phyloP scores from a whole-genome alignment of 495 filamentous ascomycete genomes.

The Cercophora samala region DNA sequence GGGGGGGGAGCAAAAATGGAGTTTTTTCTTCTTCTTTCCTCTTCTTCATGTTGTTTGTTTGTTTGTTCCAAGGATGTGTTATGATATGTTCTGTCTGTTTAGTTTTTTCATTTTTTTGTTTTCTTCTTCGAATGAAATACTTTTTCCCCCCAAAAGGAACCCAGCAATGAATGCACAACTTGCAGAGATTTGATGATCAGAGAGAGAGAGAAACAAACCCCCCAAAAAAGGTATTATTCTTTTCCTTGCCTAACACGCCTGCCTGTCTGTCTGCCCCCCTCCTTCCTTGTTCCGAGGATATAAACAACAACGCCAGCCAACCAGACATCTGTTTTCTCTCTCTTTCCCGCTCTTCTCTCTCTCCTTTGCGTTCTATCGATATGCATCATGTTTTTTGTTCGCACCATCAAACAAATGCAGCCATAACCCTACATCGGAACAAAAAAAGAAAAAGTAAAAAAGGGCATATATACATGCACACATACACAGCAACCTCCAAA shows the following conservation, averaged over 20 bases:
- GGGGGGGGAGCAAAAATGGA: not conserved
- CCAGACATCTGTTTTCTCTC: not conserved
- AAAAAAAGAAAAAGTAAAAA: too few relatives aligned
- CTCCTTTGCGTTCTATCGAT: not conserved
- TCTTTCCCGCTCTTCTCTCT: not conserved
- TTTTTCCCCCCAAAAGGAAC: not conserved
- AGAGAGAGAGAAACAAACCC: too few relatives aligned
- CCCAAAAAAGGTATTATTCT: not conserved
- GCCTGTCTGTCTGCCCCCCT: too few relatives aligned
- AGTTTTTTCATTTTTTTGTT: too few relatives aligned
- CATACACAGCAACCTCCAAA: too few relatives aligned
- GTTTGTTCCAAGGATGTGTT: not conserved
- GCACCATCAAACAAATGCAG: not conserved
- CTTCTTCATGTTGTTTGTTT: not conserved
- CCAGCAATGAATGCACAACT: too few relatives aligned
- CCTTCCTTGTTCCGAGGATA: too few relatives aligned
- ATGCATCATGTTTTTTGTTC: not conserved
- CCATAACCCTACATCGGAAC: too few relatives aligned
- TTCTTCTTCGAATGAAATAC: not conserved
- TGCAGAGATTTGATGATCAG: not conserved
- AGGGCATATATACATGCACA: too few relatives aligned
- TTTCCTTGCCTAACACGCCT: not conserved
- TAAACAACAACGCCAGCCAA: not conserved
- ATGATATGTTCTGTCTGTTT: not conserved
- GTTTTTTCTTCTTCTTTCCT: constrained; percentile 3